Percentiles rank a stretch among this genome's conserved stretches.
These are phyloP conservation scores for Sphaerosporella brunnea DNA, from an alignment of 495 filamentous ascomycete species.

Conservation along the genomic window DNA sequence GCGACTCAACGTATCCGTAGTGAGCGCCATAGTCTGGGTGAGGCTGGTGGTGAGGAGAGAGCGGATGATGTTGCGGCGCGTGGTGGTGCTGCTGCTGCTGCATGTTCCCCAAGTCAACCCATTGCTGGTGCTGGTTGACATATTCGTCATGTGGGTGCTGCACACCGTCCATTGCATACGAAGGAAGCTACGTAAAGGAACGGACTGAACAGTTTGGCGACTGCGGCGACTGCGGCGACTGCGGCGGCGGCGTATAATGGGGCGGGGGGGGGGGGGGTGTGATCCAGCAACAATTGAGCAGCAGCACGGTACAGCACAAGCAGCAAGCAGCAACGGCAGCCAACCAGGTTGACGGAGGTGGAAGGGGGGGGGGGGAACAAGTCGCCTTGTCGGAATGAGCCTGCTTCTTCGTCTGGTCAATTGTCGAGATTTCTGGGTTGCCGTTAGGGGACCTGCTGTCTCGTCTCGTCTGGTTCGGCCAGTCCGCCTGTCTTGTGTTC, in stretches of 20 bases:
- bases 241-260: constrained; percentile 1
- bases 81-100: constrained; percentile 24
- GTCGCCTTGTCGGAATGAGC: background rate
- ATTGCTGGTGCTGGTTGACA: constrained; percentile 35
- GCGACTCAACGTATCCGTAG: constrained; percentile 25
- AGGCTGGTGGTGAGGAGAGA: constrained; percentile 35
- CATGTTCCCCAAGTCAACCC: constrained; percentile 35
- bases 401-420: no score
- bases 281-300: background rate
- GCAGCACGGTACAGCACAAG: background rate
- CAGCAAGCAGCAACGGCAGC: background rate
- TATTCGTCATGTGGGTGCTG: constrained; percentile 32
- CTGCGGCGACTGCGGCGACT: no score
- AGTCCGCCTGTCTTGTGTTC: no score
- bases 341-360: background rate
- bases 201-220: background rate
- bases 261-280: background rate
- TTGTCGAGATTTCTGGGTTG: no score
- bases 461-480: no score
- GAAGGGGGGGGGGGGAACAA: background rate
- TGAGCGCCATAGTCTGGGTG: constrained; percentile 34
- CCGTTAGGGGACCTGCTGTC: no score
- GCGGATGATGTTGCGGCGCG: constrained; percentile 20
- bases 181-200: constrained; percentile 7
- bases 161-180: constrained; percentile 28